A percentile compares a stretch with the other conserved stretches of the same genome.
phyloP scores from a whole-genome alignment of 192 early-diverging fungal genomes.

The Linnemannia exigua region DNA sequence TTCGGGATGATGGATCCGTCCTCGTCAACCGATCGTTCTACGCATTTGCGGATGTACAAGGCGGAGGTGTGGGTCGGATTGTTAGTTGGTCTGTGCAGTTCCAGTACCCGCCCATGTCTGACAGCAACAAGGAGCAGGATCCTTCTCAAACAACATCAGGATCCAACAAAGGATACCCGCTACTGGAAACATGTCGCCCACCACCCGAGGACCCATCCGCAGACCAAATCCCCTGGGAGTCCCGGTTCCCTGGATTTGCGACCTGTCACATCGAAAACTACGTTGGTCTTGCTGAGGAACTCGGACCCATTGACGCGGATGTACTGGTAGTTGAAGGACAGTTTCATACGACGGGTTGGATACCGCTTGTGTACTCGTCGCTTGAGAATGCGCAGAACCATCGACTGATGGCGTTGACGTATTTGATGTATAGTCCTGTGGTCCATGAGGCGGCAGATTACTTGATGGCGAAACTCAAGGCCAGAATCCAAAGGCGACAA shows the following conservation, averaged over 20 bases:
- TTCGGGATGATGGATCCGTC: neutral
- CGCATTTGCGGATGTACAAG: constrained; percentile 29
- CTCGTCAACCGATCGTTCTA: neutral
- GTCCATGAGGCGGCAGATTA: constrained; percentile 28
- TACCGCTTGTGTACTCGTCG: constrained; percentile 12
- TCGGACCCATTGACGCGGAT: neutral
- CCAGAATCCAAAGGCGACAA: neutral
- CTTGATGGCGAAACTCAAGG: neutral
- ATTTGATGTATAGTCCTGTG: constrained; percentile 18
- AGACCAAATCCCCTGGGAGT: constrained; percentile 18
- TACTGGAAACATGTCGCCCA: constrained; percentile 3
- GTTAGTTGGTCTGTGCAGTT: constrained; percentile 33
- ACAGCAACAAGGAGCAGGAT: neutral
- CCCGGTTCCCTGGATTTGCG: constrained; percentile 34
- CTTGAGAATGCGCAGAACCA: constrained; percentile 14
- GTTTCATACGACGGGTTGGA: constrained; percentile 44
- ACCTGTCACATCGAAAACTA: constrained; percentile 37
- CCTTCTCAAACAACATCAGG: neutral
- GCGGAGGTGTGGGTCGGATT: constrained; percentile 30
- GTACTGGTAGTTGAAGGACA: constrained; percentile 37
- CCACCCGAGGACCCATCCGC: constrained; percentile 19
- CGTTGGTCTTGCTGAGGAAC: constrained; percentile 30
- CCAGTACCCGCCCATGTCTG: neutral
- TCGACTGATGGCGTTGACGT: constrained; percentile 10
- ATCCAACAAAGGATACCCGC: neutral